These are phyloP conservation scores for Talaromyces sp. DNA, from an alignment of 2,329 filamentous ascomycete genomes.

Conservation along the genomic window DNA sequence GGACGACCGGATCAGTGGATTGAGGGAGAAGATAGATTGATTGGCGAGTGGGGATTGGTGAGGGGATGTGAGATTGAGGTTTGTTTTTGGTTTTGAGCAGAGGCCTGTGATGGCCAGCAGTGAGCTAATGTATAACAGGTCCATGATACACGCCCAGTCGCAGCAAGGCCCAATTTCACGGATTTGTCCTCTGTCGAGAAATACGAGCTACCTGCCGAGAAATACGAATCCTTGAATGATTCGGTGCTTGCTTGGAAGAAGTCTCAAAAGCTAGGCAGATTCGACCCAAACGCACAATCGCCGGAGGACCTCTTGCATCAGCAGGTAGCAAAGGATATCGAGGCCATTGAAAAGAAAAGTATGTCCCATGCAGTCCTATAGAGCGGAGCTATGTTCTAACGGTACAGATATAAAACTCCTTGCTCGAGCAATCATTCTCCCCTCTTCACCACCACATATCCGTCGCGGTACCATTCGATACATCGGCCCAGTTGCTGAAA, in stretches of 20 bases:
- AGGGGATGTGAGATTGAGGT: constrained; percentile 46
- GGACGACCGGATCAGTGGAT: constrained; percentile 59
- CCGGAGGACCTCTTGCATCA: constrained; percentile 69
- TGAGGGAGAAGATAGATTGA: constrained; percentile 66
- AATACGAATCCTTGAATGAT: constrained; percentile 82
- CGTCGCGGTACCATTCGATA: constrained; percentile 44
- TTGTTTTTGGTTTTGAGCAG: constrained; percentile 16
- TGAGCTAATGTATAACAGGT: constrained; percentile 54
- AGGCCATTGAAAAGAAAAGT: constrained; percentile 66
- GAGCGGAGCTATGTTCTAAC: not conserved
- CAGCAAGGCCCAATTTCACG: constrained; percentile 72
- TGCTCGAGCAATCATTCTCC: constrained; percentile 44
- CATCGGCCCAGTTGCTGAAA: constrained; percentile 40
- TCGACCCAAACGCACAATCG: constrained; percentile 77
- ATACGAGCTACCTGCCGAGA: constrained; percentile 78
- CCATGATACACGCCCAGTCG: constrained; percentile 71
- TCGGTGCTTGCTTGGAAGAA: constrained; percentile 95
- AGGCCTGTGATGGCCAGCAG: not conserved
- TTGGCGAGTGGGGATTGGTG: constrained; percentile 49
- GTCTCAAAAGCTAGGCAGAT: constrained; percentile 89
- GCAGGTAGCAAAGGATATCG: constrained; percentile 55
- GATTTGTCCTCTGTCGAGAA: constrained; percentile 81
- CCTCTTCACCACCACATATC: constrained; percentile 41
- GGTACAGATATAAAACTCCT: constrained; percentile 40
- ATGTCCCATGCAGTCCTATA: constrained; percentile 18